Evolutionary conservation across 1,284 basidiomycete species (phyloP).

Genomic region (Coniferiporia weirii): DNA sequence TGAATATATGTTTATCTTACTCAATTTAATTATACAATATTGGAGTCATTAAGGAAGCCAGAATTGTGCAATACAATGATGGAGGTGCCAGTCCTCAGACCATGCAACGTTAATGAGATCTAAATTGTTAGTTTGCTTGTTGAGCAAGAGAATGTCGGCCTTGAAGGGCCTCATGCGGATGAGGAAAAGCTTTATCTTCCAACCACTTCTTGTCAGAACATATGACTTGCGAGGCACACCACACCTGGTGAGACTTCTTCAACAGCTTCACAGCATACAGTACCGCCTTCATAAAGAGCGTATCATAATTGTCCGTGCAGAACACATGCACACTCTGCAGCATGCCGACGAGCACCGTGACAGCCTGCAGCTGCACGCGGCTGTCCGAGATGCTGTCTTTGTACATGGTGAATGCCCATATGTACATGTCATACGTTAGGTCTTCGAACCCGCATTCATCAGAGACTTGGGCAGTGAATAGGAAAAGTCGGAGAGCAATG

Average conservation of each 20-base stretch:
- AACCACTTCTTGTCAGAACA: slow-evolving; percentile 99
- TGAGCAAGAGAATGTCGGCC: too few relatives aligned
- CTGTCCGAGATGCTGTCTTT: slow-evolving; percentile 94
- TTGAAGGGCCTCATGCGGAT: too few relatives aligned
- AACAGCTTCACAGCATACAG: slow-evolving; percentile 89
- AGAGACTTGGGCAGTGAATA: slow-evolving; percentile 89
- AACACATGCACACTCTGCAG: slow-evolving; percentile 83
- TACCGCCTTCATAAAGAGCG: slow-evolving; percentile 92
- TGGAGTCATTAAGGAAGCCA: too few relatives aligned
- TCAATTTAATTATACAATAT: too few relatives aligned
- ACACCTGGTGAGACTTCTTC: slow-evolving; percentile 96
- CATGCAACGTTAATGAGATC: too few relatives aligned
- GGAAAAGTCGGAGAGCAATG: slow-evolving; percentile 85
- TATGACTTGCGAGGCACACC: slow-evolving; percentile 89
- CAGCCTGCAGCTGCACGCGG: slow-evolving; percentile 87
- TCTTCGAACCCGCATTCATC: slow-evolving; percentile 93
- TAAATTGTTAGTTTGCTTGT: too few relatives aligned
- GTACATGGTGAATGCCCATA: slow-evolving; percentile 93
- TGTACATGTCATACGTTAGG: slow-evolving; percentile 91
- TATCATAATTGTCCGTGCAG: slow-evolving; percentile 89
- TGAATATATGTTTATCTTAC: too few relatives aligned
- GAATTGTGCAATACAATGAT: too few relatives aligned
- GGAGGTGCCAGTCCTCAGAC: too few relatives aligned
- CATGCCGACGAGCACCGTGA: slow-evolving; percentile 86
- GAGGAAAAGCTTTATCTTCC: too few relatives aligned